Evolutionary conservation across 257 asterid species (phyloP).

Genomic region (Solanum piurae): DNA sequence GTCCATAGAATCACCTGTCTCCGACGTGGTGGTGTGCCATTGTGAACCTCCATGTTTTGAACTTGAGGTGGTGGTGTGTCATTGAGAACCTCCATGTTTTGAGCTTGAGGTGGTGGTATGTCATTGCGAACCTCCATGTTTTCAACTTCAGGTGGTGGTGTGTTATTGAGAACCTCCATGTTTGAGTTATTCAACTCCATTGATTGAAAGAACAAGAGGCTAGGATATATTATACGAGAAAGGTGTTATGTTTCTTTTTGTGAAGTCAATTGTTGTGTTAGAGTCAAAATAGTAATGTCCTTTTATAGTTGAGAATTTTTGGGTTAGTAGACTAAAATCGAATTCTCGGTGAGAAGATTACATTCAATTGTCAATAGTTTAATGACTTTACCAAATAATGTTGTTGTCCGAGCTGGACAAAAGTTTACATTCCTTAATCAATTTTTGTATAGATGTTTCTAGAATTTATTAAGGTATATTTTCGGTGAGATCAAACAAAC

Average conservation of each 20-base stretch:
- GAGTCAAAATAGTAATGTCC: neutral
- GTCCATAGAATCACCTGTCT: neutral
- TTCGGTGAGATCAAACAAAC: neutral
- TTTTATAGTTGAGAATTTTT: neutral
- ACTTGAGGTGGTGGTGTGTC: neutral
- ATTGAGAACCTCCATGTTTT: neutral
- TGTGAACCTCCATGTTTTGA: too few species aligned
- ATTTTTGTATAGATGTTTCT: neutral
- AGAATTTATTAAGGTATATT: neutral
- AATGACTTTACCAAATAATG: neutral
- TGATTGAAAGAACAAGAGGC: neutral
- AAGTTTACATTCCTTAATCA: neutral
- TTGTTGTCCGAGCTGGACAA: neutral
- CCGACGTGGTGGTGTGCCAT: neutral
- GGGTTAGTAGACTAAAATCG: neutral
- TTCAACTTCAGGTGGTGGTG: neutral
- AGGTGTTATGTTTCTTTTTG: neutral
- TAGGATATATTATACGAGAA: neutral
- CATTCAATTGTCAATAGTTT: neutral
- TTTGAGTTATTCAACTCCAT: neutral
- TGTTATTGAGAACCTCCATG: neutral
- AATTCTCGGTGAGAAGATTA: neutral
- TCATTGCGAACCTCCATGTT: neutral
- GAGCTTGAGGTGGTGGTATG: neutral
- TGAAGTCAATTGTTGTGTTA: neutral